phyloP scores from a whole-genome alignment of 495 filamentous ascomycete genomes.

The Jackrogersella minutella region DNA sequence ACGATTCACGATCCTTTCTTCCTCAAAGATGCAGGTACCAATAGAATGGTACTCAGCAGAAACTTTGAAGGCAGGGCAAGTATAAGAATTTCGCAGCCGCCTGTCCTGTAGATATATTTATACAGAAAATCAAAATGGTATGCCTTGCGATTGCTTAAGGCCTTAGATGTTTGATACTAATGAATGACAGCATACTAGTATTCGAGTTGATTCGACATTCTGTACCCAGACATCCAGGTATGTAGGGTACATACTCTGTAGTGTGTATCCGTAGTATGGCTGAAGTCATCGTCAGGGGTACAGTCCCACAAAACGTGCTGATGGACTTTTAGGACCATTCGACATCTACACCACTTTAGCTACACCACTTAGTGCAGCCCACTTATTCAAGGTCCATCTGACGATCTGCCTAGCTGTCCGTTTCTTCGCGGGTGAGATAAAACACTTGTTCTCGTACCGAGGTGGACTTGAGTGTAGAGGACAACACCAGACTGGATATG shows the following conservation, averaged over 20 bases:
- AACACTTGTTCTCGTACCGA: conserved; percentile 7
- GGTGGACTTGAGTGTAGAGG: background rate
- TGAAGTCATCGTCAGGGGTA: conserved; percentile 35
- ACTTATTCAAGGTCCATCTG: conserved; percentile 20
- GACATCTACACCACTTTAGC: no score
- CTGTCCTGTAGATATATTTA: background rate
- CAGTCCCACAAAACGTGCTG: conserved; percentile 31
- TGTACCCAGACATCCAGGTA: no score
- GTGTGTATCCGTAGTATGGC: conserved; percentile 17
- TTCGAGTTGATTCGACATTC: no score
- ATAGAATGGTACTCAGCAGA: background rate
- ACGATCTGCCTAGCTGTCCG: conserved; percentile 15
- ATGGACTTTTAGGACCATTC: conserved; percentile 23
- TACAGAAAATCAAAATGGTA: no score
- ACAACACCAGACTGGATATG: conserved; percentile 1
- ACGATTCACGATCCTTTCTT: conserved; percentile 32
- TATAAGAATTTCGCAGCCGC: background rate
- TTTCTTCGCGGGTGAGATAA: conserved; percentile 9
- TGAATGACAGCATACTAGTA: no score
- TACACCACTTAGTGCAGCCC: no score
- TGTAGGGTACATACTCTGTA: background rate
- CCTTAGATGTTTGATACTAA: no score
- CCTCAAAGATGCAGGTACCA: conserved; percentile 12
- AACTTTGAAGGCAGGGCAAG: background rate
- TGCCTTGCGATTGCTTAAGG: no score